Conservation (phyloP, 202 grass and related monocot species). For the Brachypodium distachyon region DNA sequence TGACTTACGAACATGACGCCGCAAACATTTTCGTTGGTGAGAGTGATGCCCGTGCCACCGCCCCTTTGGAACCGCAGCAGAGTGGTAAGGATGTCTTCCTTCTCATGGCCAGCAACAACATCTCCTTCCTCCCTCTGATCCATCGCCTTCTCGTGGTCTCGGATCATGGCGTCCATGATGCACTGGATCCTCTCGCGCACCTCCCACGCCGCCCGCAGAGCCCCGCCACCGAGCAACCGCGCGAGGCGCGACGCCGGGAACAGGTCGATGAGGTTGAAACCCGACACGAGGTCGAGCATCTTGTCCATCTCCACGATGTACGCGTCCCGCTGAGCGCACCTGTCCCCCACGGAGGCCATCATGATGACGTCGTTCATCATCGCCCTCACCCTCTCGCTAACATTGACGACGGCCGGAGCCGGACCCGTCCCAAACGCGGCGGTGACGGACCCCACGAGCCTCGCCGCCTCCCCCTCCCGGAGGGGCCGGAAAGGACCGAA, state of each 20-base stretch:
- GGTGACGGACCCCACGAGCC: neutral
- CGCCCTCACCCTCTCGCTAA: neutral
- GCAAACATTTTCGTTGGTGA: neutral
- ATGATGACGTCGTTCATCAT: constrained; percentile 19
- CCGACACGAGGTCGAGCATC: neutral
- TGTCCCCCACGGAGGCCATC: neutral
- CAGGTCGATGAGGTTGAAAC: constrained; percentile 20
- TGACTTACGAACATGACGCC: neutral
- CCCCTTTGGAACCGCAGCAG: neutral
- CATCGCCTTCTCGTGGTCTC: neutral
- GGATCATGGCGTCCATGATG: constrained; percentile 13
- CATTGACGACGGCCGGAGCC: neutral
- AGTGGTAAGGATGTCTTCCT: neutral
- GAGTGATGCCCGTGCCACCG: neutral
- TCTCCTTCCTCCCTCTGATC: neutral
- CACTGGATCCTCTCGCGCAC: neutral
- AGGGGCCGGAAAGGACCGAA: neutral
- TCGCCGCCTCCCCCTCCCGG: neutral
- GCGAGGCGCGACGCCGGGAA: constrained; percentile 9
- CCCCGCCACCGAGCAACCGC: neutral
- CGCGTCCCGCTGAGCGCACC: neutral
- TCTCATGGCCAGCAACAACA: neutral
- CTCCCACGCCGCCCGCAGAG: neutral
- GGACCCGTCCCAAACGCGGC: neutral
- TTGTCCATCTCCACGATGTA: neutral